Base-by-base conservation (phyloP, 2,329 filamentous ascomycete genomes). In the Penicillium crustosum region DNA sequence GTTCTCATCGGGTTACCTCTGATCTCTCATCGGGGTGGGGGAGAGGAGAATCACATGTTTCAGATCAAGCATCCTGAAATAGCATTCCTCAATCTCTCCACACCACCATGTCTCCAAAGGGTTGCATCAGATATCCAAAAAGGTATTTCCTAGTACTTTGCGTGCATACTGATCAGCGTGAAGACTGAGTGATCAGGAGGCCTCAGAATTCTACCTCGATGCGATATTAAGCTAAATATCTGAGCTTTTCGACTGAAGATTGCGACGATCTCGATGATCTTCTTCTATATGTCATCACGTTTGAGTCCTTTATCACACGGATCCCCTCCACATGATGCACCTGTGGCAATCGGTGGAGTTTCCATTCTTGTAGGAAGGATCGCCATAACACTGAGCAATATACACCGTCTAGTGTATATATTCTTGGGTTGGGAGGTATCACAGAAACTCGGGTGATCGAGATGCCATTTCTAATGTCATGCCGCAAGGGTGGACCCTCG, bases 261-360 rank as follows among this genome's bases (percentile, higher is more conserved):
- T 47, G 17, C 38, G 55, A 29, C 35, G 55, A 57, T 57, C 55
- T 57, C 42, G 36, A 48, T 35, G 55, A 57, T 57, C 55, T 53
- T 45, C 55, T 36, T 45, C 35, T 23, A 21, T 35, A 42, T 48
- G 36, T 57, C 42, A 57, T 53, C 55, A 48, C 13, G n/a, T 38
- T 27, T n/a, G n/a, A 42, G 27, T 35, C 27, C 23, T 33, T 41
- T 33, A 50, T 61, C 60, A 62, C 59, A 61, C 55, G 60, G 59
- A 55, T 57, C 13, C 21, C 41, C 35, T 36, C 25, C 60, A 61
- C 58, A 61, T 62, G 55, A 61, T 61, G 23, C 27, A 51, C 48
- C 33, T 53, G 53, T 48, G 49, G 57, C 53, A 39, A 53, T 36
- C 33, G n/a, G 33, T 29, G 23, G 31, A 39, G 39, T 45, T 42